Evolutionary conservation across 2,329 filamentous ascomycete species (phyloP).

Genomic region (Arthrobotrys pseudoclavata): DNA sequence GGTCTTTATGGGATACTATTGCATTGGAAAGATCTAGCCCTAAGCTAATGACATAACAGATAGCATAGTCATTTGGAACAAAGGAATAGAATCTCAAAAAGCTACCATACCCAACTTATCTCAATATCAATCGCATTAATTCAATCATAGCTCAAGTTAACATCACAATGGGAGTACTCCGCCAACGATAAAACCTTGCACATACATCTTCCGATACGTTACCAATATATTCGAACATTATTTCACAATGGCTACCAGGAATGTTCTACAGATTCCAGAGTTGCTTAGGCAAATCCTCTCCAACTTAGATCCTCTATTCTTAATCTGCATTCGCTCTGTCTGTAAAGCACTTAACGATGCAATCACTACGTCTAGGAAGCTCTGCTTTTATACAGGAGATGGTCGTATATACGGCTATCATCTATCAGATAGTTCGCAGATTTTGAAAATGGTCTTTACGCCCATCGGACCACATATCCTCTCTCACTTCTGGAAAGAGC

Average conservation of each 20-base stretch:
- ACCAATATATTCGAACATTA: too few species aligned
- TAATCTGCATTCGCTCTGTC: neutral
- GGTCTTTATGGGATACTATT: neutral
- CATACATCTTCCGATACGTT: too few species aligned
- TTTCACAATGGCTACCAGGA: neutral
- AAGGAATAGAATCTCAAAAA: too few species aligned
- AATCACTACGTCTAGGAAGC: neutral
- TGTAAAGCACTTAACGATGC: neutral
- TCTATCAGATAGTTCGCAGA: neutral
- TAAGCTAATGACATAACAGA: too few species aligned
- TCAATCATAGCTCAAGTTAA: too few species aligned
- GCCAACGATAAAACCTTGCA: too few species aligned
- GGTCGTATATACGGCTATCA: neutral
- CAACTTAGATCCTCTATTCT: neutral
- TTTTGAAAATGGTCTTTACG: neutral
- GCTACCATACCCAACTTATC: too few species aligned
- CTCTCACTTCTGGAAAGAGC: neutral
- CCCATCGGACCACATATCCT: neutral
- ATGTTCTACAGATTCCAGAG: neutral
- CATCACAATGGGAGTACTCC: too few species aligned
- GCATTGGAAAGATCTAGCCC: too few species aligned
- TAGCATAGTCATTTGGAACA: too few species aligned
- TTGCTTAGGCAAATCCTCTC: neutral
- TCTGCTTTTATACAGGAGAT: neutral
- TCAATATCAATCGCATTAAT: too few species aligned